Evolutionary conservation across 2,329 filamentous ascomycete genomes (phyloP), one percentile per base, ranked within the genome.

Genomic region (Aspergillus spinulosporus): DNA sequence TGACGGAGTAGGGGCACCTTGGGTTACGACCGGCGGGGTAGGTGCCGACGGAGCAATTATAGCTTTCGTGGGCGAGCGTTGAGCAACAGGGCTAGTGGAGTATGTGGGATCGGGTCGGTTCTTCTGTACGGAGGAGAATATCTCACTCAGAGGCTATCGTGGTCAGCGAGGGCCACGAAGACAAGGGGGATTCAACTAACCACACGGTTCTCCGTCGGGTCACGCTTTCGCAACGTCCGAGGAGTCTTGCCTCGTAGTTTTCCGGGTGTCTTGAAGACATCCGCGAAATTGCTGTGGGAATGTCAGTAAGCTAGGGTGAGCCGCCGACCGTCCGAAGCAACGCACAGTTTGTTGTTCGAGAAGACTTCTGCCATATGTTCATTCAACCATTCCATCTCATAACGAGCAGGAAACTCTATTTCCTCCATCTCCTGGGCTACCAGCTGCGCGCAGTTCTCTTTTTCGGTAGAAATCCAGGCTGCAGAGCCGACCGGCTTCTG

Each of bases 281-380:
- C 93, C 61, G 90, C 84, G 58, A 97, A 87, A 71, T 93, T 93
- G 60, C 94, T 97, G 56, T 48, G 34, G 45, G 34, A 44, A 21
- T 48, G 62, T 76, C 60, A 77, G 74, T 61, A 62, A 39, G 47
- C 21, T 57, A 36, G 21, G 12, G 12, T 21, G 51, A 53, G 52
- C 59, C 31, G 37, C n/a, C 26, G 9, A 49, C 56, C 28, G 37
- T n/a, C 26, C 21, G 42, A 55, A 60, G 59, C 57, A 54, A 82
- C 88, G 68, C 84, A 97, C 94, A 92, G 84, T 75, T 92, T 85
- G 69, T 92, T 89, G 66, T 88, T 86, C 66, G 87, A 88, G 72
- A 97, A 96, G 68, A 99, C 90, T 61, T 96, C 91, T 49, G 86
- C 85, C 93, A 99, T 97, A 74, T 99, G 94, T 77, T 97, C 94